These are phyloP conservation scores for Calonectria hongkongensis DNA, from an alignment of 2,329 filamentous ascomycete species.

Conservation along the genomic window DNA sequence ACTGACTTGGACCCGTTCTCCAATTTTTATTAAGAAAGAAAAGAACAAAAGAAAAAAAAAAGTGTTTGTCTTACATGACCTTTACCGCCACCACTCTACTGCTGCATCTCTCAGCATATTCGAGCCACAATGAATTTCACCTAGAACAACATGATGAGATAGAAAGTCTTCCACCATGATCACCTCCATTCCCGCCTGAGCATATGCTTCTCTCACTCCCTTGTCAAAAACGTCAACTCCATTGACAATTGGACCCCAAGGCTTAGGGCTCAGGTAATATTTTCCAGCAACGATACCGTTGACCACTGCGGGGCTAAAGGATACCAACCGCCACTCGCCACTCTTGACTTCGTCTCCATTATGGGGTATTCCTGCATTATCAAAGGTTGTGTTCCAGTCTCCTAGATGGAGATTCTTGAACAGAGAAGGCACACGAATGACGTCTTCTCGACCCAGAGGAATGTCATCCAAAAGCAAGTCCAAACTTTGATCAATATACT, in stretches of 20 bases:
- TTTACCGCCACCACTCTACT: slow-evolving; percentile 45
- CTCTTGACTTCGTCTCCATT: slow-evolving; percentile 14
- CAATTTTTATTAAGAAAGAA: neutral
- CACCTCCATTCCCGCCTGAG: slow-evolving; percentile 42
- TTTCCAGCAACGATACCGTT: slow-evolving; percentile 51
- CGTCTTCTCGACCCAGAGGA: neutral
- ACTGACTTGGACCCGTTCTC: neutral
- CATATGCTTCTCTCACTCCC: slow-evolving; percentile 46
- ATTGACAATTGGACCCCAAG: slow-evolving; percentile 50
- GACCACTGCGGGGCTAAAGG: slow-evolving; percentile 48
- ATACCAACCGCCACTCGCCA: slow-evolving; percentile 30
- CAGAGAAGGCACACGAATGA: slow-evolving; percentile 22
- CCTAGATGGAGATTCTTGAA: slow-evolving; percentile 10
- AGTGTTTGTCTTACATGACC: neutral
- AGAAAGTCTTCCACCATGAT: slow-evolving; percentile 50
- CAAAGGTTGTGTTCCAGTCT: slow-evolving; percentile 1
- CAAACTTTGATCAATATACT: slow-evolving; percentile 2
- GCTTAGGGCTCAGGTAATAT: slow-evolving; percentile 50
- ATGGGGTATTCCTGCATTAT: neutral
- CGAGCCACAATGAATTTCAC: slow-evolving; percentile 53
- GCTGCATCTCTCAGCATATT: slow-evolving; percentile 48
- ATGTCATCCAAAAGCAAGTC: slow-evolving; percentile 3
- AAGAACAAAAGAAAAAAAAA: neutral
- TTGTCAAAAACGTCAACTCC: slow-evolving; percentile 48
- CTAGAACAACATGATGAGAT: slow-evolving; percentile 49